phyloP scores from a whole-genome alignment of 768 basidiomycete genomes.

The Leccinum aurantiacum region DNA sequence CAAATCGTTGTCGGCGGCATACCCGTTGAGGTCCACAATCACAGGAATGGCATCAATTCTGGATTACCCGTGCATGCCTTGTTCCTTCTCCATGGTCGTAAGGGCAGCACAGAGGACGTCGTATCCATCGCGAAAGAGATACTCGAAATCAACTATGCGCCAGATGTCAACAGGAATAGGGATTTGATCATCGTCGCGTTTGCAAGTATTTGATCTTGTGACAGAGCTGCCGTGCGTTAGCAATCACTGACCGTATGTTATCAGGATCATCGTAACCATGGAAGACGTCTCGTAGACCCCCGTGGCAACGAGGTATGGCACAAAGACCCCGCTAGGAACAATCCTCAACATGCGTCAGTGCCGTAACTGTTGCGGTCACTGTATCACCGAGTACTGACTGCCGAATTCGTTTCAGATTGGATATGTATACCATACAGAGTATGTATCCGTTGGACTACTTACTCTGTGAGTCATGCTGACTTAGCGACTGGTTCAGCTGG shows the following conservation, averaged over 20 bases:
- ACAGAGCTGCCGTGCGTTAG: background rate
- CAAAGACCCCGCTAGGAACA: conserved; percentile 22
- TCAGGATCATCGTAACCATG: conserved; percentile 36
- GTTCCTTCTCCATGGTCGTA: conserved; percentile 32
- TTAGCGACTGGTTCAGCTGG: conserved; percentile 38
- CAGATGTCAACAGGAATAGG: conserved; percentile 14
- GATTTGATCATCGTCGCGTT: conserved; percentile 31
- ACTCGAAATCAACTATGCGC: conserved; percentile 21
- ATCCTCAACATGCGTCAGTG: conserved; percentile 32
- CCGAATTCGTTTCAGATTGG: conserved; percentile 16
- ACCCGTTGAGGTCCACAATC: conserved; percentile 25
- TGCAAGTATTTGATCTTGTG: conserved; percentile 18
- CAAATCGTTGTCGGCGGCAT: conserved; percentile 28
- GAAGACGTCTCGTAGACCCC: conserved; percentile 26
- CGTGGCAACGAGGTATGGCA: conserved; percentile 28
- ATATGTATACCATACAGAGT: conserved; percentile 36
- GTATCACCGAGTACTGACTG: conserved; percentile 4
- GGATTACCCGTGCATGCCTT: conserved; percentile 27
- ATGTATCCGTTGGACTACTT: background rate
- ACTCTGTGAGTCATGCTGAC: conserved; percentile 4
- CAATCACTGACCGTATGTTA: background rate
- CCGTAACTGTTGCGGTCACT: background rate
- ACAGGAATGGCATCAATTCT: conserved; percentile 15
- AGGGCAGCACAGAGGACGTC: conserved; percentile 11
- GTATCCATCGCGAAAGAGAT: conserved; percentile 19